Evolutionary conservation across 352 stramenopile species (phyloP), one percentile per base, ranked within the genome.

Genomic region (Globisporangium barbulae): DNA sequence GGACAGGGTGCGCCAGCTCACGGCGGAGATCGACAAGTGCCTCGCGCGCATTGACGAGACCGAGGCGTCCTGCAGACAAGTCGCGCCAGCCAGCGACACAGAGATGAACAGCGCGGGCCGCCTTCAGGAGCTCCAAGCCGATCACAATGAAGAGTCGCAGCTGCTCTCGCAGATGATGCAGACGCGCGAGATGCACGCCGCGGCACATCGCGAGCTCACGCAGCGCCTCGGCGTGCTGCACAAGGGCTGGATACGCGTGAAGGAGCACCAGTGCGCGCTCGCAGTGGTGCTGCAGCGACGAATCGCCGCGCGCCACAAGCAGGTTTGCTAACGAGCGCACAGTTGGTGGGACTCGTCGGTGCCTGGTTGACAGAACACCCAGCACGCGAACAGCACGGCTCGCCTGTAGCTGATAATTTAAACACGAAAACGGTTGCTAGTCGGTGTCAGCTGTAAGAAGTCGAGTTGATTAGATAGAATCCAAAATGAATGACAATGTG

Each of bases 101-200:
- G 39, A 67, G 17, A 49, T 61, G 41, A 53, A 67, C 61, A 54
- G 61, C 37, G 61, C 55, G n/a, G 45, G 53, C 42, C 42, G 61
- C 52, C 61, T 67, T 21, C 39, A 67, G 42, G 61, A 67, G 53
- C 61, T 67, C 19, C 52, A 57, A 15, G 31, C 61, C 2, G 61
- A 67, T 31, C 61, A 35, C 31, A 53, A 61, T 13, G 61, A 67
- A n/a, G 61, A 67, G 53, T 61, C 61, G 5, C 61, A 67, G 53
- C 42, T 67, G 53, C 61, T 67, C 45, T 35, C 78, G 19, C 67
- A 53, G 42, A 67, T 67, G 61, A 67, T 67, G 61, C 61, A 67
- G 61, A 67, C 61, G 12, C 61, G 61, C 21, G 61, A 67, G 42
- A 50, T 61, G 53, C 61, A 67, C 61, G 33, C 61, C 61, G 61